phyloP scores from a whole-genome alignment of 306 rosid genomes.

The Pyrus bretschneideri region DNA sequence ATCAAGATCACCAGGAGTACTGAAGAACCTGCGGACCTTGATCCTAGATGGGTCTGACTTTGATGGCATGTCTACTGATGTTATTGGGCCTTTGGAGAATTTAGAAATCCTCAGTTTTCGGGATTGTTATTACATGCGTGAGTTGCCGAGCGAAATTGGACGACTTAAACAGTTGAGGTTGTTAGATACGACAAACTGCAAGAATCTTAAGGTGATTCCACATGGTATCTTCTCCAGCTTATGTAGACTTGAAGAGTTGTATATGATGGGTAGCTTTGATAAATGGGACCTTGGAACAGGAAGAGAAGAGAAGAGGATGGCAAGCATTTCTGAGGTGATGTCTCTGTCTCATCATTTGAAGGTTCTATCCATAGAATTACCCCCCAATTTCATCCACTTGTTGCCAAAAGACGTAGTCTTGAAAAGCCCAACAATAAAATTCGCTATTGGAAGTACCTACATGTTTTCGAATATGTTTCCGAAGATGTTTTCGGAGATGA shows the following conservation, averaged over 20 bases:
- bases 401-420: neutral
- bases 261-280: accelerated
- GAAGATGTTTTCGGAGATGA: too few relatives aligned
- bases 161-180: neutral
- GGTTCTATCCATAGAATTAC: neutral
- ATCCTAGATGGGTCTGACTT: neutral
- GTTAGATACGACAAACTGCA: neutral
- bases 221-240: neutral
- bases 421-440: neutral
- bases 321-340: neutral
- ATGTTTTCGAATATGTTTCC: too few relatives aligned
- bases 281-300: neutral
- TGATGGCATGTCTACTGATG: neutral
- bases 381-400: neutral
- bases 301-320: neutral
- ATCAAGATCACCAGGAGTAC: neutral
- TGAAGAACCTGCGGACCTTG: neutral
- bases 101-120: neutral
- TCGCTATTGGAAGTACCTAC: too few relatives aligned
- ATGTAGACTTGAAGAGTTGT: neutral
- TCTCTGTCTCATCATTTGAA: neutral
- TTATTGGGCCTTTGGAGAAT: neutral
- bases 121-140: accelerated
- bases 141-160: neutral
- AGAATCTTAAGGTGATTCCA: accelerated